These are phyloP conservation scores for Cystofilobasidium bisporidii DNA, from an alignment of 768 basidiomycete species.

Conservation along the genomic window DNA sequence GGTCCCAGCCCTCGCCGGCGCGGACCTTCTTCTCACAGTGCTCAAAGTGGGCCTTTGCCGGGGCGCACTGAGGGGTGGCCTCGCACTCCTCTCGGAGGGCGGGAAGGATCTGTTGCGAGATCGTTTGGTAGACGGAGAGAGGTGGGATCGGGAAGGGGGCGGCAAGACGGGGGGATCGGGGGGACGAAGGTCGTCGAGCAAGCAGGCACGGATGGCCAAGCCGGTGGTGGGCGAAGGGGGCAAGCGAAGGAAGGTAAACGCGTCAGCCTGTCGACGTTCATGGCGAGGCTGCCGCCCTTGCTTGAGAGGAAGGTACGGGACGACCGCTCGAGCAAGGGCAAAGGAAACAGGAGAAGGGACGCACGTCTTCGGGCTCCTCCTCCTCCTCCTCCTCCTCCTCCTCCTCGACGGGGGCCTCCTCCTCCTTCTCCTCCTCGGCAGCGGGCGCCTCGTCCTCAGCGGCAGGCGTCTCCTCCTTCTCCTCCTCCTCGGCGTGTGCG, in stretches of 20 bases:
- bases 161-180: neutral
- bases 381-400: slow-evolving; percentile 29
- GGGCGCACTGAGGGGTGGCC: slow-evolving; percentile 54
- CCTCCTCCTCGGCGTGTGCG: slow-evolving; percentile 28
- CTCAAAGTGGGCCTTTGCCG: slow-evolving; percentile 69
- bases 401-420: slow-evolving; percentile 17
- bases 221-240: neutral
- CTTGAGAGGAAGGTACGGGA: no score
- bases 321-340: neutral
- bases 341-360: slow-evolving; percentile 1
- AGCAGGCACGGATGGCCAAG: no score
- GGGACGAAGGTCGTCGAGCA: neutral
- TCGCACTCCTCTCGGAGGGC: slow-evolving; percentile 66
- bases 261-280: neutral
- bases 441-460: slow-evolving; percentile 17
- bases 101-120: slow-evolving; percentile 44
- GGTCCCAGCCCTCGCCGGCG: slow-evolving; percentile 70
- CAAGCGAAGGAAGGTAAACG: neutral
- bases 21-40: slow-evolving; percentile 84
- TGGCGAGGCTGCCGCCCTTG: no score
- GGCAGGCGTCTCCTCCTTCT: slow-evolving; percentile 16
- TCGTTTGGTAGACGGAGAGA: neutral
- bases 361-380: slow-evolving; percentile 29
- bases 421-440: slow-evolving; percentile 21
- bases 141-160: neutral